Conservation (phyloP, 169 alveolate species). For the Eimeria necatrix region DNA sequence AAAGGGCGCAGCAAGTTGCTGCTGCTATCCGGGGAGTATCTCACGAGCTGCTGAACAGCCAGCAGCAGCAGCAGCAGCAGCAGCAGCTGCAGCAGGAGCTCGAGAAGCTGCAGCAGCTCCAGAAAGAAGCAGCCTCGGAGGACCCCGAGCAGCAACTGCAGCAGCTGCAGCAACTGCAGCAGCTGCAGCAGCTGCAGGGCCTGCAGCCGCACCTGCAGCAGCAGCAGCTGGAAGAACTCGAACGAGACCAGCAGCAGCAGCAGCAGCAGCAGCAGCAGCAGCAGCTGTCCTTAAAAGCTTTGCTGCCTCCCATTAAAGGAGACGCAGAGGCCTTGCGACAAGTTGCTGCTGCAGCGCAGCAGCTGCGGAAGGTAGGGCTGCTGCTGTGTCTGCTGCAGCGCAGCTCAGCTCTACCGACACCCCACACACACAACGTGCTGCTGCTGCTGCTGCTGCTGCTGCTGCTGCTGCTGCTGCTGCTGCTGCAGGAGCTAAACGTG, state of each 20-base stretch:
- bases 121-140: not conserved
- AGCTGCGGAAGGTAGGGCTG: not conserved
- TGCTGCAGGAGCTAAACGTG: slow-evolving; percentile 21
- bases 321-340: not conserved
- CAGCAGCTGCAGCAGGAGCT: slow-evolving; percentile 12
- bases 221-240: too few relatives aligned
- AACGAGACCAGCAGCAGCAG: too few relatives aligned
- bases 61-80: slow-evolving; percentile 45
- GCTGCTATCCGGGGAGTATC: slow-evolving; percentile 22
- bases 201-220: not conserved
- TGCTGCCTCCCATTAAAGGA: not conserved
- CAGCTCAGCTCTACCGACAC: not conserved
- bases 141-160: not conserved
- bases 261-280: slow-evolving; percentile 6
- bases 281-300: not conserved
- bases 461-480: slow-evolving; percentile 21
- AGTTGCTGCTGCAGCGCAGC: slow-evolving; percentile 24
- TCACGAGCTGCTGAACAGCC: not conserved
- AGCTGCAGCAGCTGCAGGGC: not conserved
- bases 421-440: not conserved
- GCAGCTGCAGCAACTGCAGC: slow-evolving; percentile 14
- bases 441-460: not conserved
- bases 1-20: slow-evolving; percentile 27
- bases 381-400: not conserved
- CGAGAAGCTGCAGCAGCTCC: slow-evolving; percentile 20